Percentiles rank a stretch among this genome's conserved stretches.
Evolutionary conservation across 257 asterid species (phyloP).

Genomic region (Nyctanthes arbortristis): DNA sequence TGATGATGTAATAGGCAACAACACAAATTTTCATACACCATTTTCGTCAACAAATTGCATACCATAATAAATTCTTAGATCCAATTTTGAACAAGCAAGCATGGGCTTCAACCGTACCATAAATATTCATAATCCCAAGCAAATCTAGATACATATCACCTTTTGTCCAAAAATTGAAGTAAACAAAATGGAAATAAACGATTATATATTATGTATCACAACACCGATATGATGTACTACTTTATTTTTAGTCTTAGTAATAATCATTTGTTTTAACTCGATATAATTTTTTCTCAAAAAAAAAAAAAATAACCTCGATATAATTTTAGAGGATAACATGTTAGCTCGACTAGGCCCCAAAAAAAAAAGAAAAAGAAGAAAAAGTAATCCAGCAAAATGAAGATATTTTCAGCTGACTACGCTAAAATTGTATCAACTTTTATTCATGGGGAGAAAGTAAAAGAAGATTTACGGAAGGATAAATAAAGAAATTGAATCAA

Average conservation of each 20-base stretch:
- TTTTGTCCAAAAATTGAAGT: neutral
- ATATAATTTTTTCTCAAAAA: too few species aligned
- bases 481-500: neutral
- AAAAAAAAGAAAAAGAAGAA: neutral
- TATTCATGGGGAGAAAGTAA: neutral
- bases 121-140: conserved; percentile 7
- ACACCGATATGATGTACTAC: neutral
- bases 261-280: too few species aligned
- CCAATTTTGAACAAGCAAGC: conserved; percentile 8
- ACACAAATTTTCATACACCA: conserved; percentile 10
- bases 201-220: neutral
- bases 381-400: neutral
- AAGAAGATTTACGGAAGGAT: neutral
- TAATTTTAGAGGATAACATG: neutral
- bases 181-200: neutral
- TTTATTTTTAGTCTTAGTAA: too few species aligned
- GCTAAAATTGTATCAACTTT: neutral
- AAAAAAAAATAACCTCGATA: too few species aligned
- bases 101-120: conserved; percentile 4
- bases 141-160: conserved; percentile 3
- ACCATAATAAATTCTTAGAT: conserved; percentile 10
- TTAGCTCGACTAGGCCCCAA: neutral
- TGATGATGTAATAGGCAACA: conserved; percentile 12
- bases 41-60: conserved; percentile 9
- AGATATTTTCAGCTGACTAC: neutral